Percentiles rank a stretch among this genome's conserved stretches.
Evolutionary conservation across 2,329 filamentous ascomycete genomes (phyloP).

Genomic region (Fusarium incarnatum): DNA sequence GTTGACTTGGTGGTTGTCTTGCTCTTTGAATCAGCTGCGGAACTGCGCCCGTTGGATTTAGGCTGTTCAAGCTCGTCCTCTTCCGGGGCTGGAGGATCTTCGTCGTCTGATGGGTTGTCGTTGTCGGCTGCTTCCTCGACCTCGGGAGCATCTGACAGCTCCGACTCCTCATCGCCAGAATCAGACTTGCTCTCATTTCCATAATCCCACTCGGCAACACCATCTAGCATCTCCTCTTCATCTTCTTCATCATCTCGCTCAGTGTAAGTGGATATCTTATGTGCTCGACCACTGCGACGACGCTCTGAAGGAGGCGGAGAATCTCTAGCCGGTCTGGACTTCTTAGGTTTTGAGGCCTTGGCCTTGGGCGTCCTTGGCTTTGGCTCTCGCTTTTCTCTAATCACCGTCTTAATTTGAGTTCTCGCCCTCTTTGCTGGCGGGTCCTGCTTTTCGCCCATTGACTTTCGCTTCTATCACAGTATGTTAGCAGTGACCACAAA

Average conservation of each 20-base stretch:
- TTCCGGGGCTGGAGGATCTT: slow-evolving; percentile 29
- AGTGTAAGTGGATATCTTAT: slow-evolving; percentile 61
- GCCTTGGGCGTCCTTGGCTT: slow-evolving; percentile 53
- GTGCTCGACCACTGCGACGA: slow-evolving; percentile 66
- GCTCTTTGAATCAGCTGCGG: slow-evolving; percentile 33
- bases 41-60: slow-evolving; percentile 45
- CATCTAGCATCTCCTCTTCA: slow-evolving; percentile 71
- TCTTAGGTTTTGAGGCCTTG: slow-evolving; percentile 51
- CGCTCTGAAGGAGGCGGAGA: slow-evolving; percentile 58
- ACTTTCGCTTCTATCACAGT: slow-evolving; percentile 66
- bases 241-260: slow-evolving; percentile 69
- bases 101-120: slow-evolving; percentile 25
- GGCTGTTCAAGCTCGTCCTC: slow-evolving; percentile 37
- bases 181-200: slow-evolving; percentile 38
- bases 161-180: slow-evolving; percentile 35
- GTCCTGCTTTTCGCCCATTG: slow-evolving; percentile 61
- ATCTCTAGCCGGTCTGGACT: slow-evolving; percentile 46
- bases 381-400: slow-evolving; percentile 51
- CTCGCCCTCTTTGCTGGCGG: slow-evolving; percentile 55
- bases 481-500: slow-evolving; percentile 40
- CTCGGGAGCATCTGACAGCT: slow-evolving; percentile 40
- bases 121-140: slow-evolving; percentile 29
- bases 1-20: slow-evolving; percentile 41
- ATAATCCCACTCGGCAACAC: slow-evolving; percentile 70
- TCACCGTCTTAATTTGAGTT: slow-evolving; percentile 53